Evolutionary conservation across 371 early-diverging fungal genomes (phyloP).

Genomic region (Basidiobolus meristosporus): DNA sequence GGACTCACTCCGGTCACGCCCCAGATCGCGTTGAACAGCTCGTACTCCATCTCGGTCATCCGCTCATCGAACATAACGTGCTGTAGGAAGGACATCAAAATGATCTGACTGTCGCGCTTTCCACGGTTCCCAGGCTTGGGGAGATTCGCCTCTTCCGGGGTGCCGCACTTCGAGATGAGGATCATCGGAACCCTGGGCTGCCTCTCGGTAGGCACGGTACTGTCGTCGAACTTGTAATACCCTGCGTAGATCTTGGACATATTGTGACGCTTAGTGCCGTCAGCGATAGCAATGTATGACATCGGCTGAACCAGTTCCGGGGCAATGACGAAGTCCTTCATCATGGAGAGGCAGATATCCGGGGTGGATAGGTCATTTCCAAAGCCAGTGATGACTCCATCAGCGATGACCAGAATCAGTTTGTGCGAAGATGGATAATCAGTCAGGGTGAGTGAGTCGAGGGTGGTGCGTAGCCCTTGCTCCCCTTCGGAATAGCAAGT

Average conservation of each 20-base stretch:
- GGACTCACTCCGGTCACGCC: constrained; percentile 61
- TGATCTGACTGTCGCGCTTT: constrained; percentile 96
- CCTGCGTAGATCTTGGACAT: constrained; percentile 89
- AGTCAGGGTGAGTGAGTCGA: constrained; percentile 86
- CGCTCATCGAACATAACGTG: constrained; percentile 87
- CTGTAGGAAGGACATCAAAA: constrained; percentile 92
- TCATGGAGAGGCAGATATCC: constrained; percentile 61
- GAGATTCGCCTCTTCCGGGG: constrained; percentile 40
- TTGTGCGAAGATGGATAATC: constrained; percentile 83
- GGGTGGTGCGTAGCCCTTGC: constrained; percentile 75
- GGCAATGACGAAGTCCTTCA: constrained; percentile 51
- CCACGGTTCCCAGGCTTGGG: constrained; percentile 87
- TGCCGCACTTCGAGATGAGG: constrained; percentile 85
- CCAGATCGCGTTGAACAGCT: constrained; percentile 79
- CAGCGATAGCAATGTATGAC: constrained; percentile 83
- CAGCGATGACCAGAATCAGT: constrained; percentile 77
- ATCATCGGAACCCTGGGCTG: constrained; percentile 54
- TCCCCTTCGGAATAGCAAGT: constrained; percentile 88
- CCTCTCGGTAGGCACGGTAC: constrained; percentile 15
- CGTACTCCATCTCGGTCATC: constrained; percentile 88
- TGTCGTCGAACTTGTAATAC: constrained; percentile 43
- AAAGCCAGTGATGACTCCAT: constrained; percentile 64
- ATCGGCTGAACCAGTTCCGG: constrained; percentile 37
- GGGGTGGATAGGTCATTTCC: constrained; percentile 66
- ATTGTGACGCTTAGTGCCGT: constrained; percentile 84